Conservation (phyloP, 116 monocot species). For the Dioscorea cayenensis region DNA sequence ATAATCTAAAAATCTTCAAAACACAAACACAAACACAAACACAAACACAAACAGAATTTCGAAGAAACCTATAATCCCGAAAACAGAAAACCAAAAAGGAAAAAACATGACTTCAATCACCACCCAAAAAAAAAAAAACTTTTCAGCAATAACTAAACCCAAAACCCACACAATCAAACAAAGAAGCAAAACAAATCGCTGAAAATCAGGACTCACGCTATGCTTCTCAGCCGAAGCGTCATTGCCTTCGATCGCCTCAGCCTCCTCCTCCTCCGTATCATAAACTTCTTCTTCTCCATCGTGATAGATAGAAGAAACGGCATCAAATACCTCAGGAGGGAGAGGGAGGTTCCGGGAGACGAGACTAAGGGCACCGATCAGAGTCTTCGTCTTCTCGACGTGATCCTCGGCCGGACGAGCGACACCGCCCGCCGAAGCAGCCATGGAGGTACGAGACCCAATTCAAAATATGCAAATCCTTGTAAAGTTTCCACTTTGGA, state of each 20-base stretch:
- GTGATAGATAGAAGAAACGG: slow-evolving; percentile 64
- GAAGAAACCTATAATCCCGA: no score
- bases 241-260: neutral
- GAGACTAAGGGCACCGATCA: slow-evolving; percentile 80
- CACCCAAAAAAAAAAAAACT: no score
- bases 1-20: no score
- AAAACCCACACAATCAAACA: no score
- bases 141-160: no score
- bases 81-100: no score
- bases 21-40: no score
- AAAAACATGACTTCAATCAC: no score
- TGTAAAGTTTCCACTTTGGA: no score
- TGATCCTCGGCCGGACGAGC: slow-evolving; percentile 2
- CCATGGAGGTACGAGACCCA: slow-evolving; percentile 8
- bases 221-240: neutral
- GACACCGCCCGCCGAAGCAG: slow-evolving; percentile 9
- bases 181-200: neutral
- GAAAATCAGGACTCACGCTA: neutral
- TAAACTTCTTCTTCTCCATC: neutral
- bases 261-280: slow-evolving; percentile 6
- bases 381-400: slow-evolving; percentile 63
- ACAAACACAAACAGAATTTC: no score
- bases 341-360: slow-evolving; percentile 79
- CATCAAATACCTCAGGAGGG: slow-evolving; percentile 49
- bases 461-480: no score